Percentiles rank a stretch among this genome's conserved stretches.
phyloP scores from a whole-genome alignment of 2,329 filamentous ascomycete genomes.

The Blumeriella jaapii region DNA sequence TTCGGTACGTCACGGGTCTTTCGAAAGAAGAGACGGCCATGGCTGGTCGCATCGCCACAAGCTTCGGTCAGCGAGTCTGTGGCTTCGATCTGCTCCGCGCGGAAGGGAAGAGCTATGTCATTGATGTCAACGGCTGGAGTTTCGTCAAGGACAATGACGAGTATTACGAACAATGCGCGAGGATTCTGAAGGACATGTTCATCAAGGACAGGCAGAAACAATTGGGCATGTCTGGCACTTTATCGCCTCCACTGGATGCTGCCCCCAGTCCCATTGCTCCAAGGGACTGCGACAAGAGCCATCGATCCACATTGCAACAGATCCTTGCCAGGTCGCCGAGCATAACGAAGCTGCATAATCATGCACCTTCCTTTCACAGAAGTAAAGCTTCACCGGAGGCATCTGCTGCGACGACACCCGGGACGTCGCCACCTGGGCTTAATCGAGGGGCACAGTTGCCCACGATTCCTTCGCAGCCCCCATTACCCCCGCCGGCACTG shows the following conservation, averaged over 20 bases:
- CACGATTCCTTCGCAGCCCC: slow-evolving; percentile 16
- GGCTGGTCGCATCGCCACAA: slow-evolving; percentile 78
- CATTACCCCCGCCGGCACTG: slow-evolving; percentile 21
- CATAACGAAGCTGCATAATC: slow-evolving; percentile 41
- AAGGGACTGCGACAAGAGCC: slow-evolving; percentile 27
- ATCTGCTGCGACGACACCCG: slow-evolving; percentile 21
- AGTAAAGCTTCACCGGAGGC: slow-evolving; percentile 36
- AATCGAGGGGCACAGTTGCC: slow-evolving; percentile 17
- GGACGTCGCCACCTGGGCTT: slow-evolving; percentile 20
- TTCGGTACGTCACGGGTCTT: slow-evolving; percentile 85
- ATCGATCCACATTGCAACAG: slow-evolving; percentile 41
- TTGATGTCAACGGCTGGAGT: slow-evolving; percentile 98
- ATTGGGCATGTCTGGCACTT: slow-evolving; percentile 28
- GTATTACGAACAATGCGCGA: slow-evolving; percentile 87
- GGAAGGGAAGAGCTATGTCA: slow-evolving; percentile 85
- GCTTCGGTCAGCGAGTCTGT: slow-evolving; percentile 90
- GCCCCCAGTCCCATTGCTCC: slow-evolving; percentile 10
- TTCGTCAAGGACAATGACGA: slow-evolving; percentile 99
- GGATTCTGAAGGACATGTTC: slow-evolving; percentile 80
- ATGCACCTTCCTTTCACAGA: slow-evolving; percentile 29
- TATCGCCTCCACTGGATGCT: slow-evolving; percentile 15
- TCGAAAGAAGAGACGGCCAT: slow-evolving; percentile 71
- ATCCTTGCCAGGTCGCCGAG: slow-evolving; percentile 51
- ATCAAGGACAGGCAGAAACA: slow-evolving; percentile 62
- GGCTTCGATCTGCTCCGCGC: slow-evolving; percentile 90